Evolutionary conservation across 345 rosid species (phyloP), one percentile per base, ranked within the genome.

Genomic region (Camelina laxa): DNA sequence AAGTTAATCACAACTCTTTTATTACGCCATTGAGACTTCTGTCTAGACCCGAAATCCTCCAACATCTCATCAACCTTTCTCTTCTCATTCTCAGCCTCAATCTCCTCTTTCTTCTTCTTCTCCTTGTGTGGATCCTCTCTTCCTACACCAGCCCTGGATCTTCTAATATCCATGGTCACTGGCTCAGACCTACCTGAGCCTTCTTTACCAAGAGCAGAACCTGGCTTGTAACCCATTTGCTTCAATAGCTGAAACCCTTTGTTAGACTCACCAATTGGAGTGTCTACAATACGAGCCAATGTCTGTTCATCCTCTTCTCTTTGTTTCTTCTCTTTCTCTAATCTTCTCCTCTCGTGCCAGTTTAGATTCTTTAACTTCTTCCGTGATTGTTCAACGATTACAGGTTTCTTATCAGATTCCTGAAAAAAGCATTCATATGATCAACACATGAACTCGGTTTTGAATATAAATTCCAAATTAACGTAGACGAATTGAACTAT

Each of bases 141-240:
- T 53, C 98, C 98, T 51, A 95, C 88, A 73, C 96, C 98, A 3
- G 92, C 93, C 49, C 98, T 83, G 0, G 97, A 87, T 69, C 99
- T 84, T 60, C 94, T 80, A 80, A 95, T 95, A 76, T 90, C 77
- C 22, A 95, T 64, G 31, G 91, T 92, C 67, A 95, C 91, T 0
- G 97, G 97, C 74, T 89, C 94, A 11, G 84, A 87, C 20, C 78
- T 82, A 27, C 97, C 97, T 5, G 79, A 76, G 3, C 94, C 94
- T 68, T 89, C 86, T 81, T 88, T 95, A 47, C 96, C 96, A 74
- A 94, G 84, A 50, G 97, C 85, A 0, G 85, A 83, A n/a, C 97
- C 98, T 9, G 99, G 99, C 47, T 69, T 86, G 80, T 92, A 92
- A 75, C 99, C 98, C 98, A 95, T 95, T 73, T 85, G 92, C 85